Evolutionary conservation across 2,329 filamentous ascomycete species (phyloP), one percentile per base, ranked within the genome.

Genomic region (Fusarium austroafricanum): DNA sequence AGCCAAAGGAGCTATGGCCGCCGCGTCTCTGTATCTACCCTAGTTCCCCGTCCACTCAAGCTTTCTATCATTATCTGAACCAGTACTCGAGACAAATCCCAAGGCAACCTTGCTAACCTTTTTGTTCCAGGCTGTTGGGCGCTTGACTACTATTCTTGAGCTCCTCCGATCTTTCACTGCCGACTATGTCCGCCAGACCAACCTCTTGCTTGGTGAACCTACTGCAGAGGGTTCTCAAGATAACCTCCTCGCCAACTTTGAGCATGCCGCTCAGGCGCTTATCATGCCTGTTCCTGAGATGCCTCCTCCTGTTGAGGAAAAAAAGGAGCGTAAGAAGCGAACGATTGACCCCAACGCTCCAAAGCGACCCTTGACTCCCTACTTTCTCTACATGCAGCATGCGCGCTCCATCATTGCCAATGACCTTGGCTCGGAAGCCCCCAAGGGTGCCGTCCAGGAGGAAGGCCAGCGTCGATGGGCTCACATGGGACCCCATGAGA

Each of bases 361-460:
- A 62, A 98, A 97, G 87, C 90, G 94, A 50, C 94, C 95, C 10
- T 81, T 97, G 76, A 98, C 95, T 8, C 94, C 95, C 4, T 97
- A 96, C 84, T 97, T 98, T 84, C 84, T 97, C 64, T 98, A 94
- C 83, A 93, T 97, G 85, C 92, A 96, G 79, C 90, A 92, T 68
- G 93, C 93, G 68, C 92, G 96, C 49, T 87, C 90, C 51, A 90
- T 92, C 77, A 96, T 98, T 72, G 90, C 92, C 58, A 85, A 84
- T 33, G 93, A 96, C 72, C 86, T 97, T 12, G 92, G 91, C 21
- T 77, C 87, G n/a, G 86, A 89, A 61, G 89, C 90, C 10, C 90
- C 91, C 78, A 94, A 95, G 77, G 93, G 93, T 75, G 93, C 94
- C 59, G 92, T 98, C 47, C 91, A 94, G 76, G 89, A 92, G 62